Evolutionary conservation across 108 stramenopile species (phyloP), one percentile per base, ranked within the genome.

Genomic region (Fragilariopsis cylindrus): DNA sequence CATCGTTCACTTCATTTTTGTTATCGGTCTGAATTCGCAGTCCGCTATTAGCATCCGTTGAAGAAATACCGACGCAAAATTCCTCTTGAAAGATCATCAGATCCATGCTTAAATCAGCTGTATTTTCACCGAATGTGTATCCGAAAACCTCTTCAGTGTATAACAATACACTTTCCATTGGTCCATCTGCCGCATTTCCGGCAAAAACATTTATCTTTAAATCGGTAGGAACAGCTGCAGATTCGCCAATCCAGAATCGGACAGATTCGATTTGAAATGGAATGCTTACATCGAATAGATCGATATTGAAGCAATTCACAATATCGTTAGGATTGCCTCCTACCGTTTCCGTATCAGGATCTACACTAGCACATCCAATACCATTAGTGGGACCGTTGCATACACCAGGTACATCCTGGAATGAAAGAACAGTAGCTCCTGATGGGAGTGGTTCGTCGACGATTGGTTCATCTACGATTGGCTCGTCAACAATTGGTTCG

Each of bases 271-370:
- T 0, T 7, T 16, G 9, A 45, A 77, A 77, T 4, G 76, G 70
- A 48, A 48, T 13, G 3, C 48, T 12, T 41, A 56, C 63, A 4
- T 64, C 70, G 50, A 52, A 40, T 7, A 45, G 9, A 11, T 12
- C 45, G 8, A 65, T 53, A 48, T 54, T 45, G 53, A 39, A 77
- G 46, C 76, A 77, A 48, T 77, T 77, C 11, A 71, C 70, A 47
- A 77, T 16, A 1, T 71, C 70, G 43, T 77, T 77, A 19, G 76
- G 76, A 65, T 77, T 77, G 6, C 76, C 76, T 53, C 58, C 62
- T 21, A 15, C 16, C 3, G 53, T 65, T 4, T 76, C 69, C 52
- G n/a, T 53, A 12, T 67, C 48, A 19, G 46, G 65, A 48, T 48
- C 46, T 19, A 48, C 65, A n/a, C 46, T 67, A 5, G 70, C 76